phyloP scores from a whole-genome alignment of 306 rosid genomes.

The cucumber (Cucumis sativus) region DNA sequence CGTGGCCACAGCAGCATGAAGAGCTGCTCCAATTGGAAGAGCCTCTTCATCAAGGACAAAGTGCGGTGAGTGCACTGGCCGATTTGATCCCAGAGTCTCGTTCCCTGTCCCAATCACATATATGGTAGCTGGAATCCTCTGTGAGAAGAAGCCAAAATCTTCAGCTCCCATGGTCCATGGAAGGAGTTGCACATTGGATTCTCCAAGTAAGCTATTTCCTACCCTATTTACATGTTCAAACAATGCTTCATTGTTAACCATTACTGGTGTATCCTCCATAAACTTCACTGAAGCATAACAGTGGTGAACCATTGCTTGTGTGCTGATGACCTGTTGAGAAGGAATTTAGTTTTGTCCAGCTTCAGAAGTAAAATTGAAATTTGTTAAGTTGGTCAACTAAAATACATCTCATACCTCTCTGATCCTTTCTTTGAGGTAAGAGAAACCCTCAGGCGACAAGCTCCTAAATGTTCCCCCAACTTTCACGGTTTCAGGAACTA shows the following conservation, averaged over 20 bases:
- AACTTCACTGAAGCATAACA: conserved; percentile 33
- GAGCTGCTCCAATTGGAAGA: conserved; percentile 45
- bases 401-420: conserved; percentile 18
- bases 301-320: conserved; percentile 24
- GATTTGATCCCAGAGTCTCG: conserved; percentile 15
- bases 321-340: conserved; percentile 23
- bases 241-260: conserved; percentile 28
- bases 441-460: conserved; percentile 19
- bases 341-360: neutral
- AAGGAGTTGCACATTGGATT: conserved; percentile 24
- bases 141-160: conserved; percentile 39
- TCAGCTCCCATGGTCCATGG: conserved; percentile 35
- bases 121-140: conserved; percentile 24
- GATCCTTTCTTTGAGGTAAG: conserved; percentile 22
- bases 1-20: conserved; percentile 35
- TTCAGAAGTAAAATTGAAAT: neutral
- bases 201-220: conserved; percentile 29
- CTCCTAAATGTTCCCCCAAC: conserved; percentile 28
- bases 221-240: conserved; percentile 31
- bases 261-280: conserved; percentile 34
- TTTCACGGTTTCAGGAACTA: conserved; percentile 20
- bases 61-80: conserved; percentile 31
- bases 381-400: neutral
- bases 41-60: conserved; percentile 33
- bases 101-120: conserved; percentile 25